Evolutionary conservation across 768 basidiomycete genomes (phyloP).

Genomic region (Kondoa malvinella): DNA sequence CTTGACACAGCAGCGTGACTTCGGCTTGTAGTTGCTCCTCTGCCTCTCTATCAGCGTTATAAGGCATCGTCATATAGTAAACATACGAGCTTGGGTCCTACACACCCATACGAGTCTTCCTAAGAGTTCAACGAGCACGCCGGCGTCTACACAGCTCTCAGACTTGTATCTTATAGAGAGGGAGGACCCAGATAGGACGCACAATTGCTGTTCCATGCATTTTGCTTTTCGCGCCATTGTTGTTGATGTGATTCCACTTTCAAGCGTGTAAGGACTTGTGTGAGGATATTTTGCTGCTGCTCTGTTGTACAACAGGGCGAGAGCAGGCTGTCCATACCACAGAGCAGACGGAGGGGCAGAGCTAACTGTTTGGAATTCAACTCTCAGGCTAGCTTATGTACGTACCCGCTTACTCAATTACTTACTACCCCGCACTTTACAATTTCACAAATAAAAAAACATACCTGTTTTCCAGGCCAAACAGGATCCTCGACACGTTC

Average conservation of each 20-base stretch:
- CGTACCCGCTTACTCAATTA: too few species aligned
- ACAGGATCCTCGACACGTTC: too few species aligned
- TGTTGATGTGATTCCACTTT: not conserved
- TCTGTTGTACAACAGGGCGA: not conserved
- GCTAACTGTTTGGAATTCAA: too few species aligned
- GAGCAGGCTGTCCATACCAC: not conserved
- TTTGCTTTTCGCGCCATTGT: not conserved
- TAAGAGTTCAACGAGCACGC: not conserved
- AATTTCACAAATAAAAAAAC: too few species aligned
- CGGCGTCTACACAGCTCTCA: not conserved
- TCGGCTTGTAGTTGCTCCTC: conserved; percentile 14
- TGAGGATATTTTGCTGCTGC: not conserved
- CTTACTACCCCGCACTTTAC: too few species aligned
- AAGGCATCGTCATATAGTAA: not conserved
- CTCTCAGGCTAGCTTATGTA: too few species aligned
- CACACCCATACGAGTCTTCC: not conserved
- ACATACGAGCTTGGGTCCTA: not conserved
- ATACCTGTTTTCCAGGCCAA: too few species aligned
- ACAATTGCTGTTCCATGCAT: not conserved
- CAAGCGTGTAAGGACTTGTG: not conserved
- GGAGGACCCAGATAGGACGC: not conserved
- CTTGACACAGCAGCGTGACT: conserved; percentile 11
- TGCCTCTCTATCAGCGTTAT: not conserved
- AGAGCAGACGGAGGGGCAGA: too few species aligned
- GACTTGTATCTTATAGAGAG: not conserved